phyloP scores from a whole-genome alignment of 1,284 basidiomycete species.

The Cutaneotrichosporon daszewskae region DNA sequence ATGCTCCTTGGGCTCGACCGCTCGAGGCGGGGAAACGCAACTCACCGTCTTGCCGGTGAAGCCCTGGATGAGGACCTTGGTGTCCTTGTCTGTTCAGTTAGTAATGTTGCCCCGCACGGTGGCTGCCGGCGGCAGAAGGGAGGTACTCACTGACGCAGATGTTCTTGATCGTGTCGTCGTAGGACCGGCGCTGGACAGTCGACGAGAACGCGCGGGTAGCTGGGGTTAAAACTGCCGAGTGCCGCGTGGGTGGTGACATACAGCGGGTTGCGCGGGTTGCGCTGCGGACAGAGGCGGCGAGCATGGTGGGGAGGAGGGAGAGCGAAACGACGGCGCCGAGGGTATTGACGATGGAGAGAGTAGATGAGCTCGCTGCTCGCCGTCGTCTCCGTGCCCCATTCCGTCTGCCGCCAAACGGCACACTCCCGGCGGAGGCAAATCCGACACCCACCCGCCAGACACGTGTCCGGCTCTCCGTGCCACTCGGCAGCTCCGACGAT shows the following conservation, averaged over 20 bases:
- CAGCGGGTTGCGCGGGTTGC: constrained; percentile 25
- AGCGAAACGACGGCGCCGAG: constrained; percentile 4
- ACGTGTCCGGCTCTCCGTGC: too few species aligned
- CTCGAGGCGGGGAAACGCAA: constrained; percentile 16
- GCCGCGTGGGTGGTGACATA: constrained; percentile 13
- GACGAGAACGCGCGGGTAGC: constrained; percentile 58
- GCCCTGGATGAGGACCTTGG: constrained; percentile 87
- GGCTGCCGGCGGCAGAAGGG: constrained; percentile 2
- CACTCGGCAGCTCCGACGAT: too few species aligned
- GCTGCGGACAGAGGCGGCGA: constrained; percentile 24
- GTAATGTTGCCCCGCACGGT: constrained; percentile 3
- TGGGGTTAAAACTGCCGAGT: neutral
- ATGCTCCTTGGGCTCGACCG: too few species aligned
- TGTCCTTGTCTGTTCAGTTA: constrained; percentile 64
- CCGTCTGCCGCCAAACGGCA: too few species aligned
- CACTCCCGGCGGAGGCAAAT: neutral
- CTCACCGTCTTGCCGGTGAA: constrained; percentile 95
- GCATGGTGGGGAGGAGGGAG: constrained; percentile 9
- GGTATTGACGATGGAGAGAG: neutral
- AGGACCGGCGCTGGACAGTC: constrained; percentile 54
- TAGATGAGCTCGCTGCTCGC: too few species aligned
- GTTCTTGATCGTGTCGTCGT: constrained; percentile 87
- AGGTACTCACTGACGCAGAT: constrained; percentile 61
- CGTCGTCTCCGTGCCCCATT: too few species aligned
- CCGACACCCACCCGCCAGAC: too few species aligned